phyloP scores from a whole-genome alignment of 371 early-diverging fungal species.

The Saksenaea vasiformis region DNA sequence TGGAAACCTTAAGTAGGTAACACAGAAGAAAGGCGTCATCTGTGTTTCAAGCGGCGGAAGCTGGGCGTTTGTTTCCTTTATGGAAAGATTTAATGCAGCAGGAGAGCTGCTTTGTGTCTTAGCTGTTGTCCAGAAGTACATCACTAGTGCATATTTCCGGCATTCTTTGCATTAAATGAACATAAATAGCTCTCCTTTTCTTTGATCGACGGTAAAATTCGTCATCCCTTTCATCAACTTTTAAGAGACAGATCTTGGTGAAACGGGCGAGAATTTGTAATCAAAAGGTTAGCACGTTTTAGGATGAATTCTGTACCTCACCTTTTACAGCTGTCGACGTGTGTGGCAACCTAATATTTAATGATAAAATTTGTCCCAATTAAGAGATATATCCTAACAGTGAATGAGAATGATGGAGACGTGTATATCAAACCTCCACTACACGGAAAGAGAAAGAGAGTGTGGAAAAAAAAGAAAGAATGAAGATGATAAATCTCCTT shows the following conservation, averaged over 20 bases:
- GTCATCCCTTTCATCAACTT: not conserved
- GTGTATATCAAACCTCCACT: not conserved
- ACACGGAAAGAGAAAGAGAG: too few species aligned
- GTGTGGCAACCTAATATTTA: not conserved
- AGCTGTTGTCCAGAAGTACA: not conserved
- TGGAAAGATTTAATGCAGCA: not conserved
- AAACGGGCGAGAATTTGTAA: not conserved
- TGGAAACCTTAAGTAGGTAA: conserved; percentile 1
- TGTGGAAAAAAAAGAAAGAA: not conserved
- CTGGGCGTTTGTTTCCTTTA: not conserved
- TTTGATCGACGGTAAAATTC: not conserved
- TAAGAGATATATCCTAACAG: not conserved
- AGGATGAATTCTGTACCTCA: too few species aligned
- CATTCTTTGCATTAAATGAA: not conserved
- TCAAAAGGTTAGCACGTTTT: not conserved
- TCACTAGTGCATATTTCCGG: not conserved
- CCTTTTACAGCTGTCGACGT: too few species aligned
- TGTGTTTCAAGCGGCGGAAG: not conserved
- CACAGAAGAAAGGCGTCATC: not conserved
- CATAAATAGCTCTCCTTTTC: not conserved
- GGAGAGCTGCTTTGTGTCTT: not conserved
- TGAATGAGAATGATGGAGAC: not conserved
- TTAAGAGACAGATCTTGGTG: not conserved
- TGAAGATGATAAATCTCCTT: not conserved
- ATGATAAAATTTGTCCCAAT: not conserved